Base-by-base conservation (phyloP, 2,329 filamentous ascomycete species). In the Hawksworthiomyces lignivorus region DNA sequence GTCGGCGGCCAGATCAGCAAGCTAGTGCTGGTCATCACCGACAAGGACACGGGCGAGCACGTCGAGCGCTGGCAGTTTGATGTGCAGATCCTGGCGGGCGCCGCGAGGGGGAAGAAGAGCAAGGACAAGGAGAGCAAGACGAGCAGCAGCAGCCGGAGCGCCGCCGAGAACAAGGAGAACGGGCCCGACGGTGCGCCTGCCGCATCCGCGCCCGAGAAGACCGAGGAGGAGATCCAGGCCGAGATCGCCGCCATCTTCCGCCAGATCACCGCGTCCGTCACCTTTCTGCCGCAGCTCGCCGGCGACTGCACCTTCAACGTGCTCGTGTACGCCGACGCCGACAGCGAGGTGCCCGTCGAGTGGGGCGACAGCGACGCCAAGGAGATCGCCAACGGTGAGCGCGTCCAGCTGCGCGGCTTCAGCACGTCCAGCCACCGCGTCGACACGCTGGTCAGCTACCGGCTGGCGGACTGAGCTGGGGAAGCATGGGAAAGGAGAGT, bases 291-390 rank as follows among this genome's bases (percentile, higher is more conserved):
- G 0, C 89, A 97, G 67, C 77, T 98, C 6, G 81, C 87, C 48
- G 89, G 89, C 30, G 86, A 95, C 62, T 98, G 90, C 71, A 97
- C 92, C 10, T 98, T 98, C 72, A 98, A 98, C 58, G 90, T 98
- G 36, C 75, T 98, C 30, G 92, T 98, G 4, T 98, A 98, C 60
- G 92, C 92, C 39, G 90, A 98, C 60, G 89, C 89, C 15, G 89
- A 97, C 63, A 92, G 85, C 45, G 90, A 97, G 36, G 92, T 98
- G 12, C 92, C 92, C 4, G 82, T 98, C 45, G 92, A 98, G 62
- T 98, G 92, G 92, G 92, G 92, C 35, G 92, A 98, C 66, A 95
- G 87, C 53, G 92, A 97, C 62, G 89, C 90, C 41, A 96, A 95
- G 68, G 92, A 98, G 70, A 96, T 98, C 50, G 72, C 82, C 59